A percentile compares a stretch with the other conserved stretches of the same genome.
Conservation (phyloP, 1,284 basidiomycete species). For the Pyrrhoderma noxium region DNA sequence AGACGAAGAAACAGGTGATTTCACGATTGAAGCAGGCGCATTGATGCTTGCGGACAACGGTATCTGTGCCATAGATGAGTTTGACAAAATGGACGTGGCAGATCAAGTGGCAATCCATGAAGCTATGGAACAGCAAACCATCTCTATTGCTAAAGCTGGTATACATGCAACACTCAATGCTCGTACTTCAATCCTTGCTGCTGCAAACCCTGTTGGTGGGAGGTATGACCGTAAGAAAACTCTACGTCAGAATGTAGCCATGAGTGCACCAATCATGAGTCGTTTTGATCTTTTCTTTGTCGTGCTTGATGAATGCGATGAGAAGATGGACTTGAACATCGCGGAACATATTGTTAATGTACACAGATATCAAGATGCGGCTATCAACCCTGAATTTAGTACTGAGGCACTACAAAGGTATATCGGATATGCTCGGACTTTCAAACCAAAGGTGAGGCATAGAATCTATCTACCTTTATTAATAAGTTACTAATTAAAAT, state of each 20-base stretch:
- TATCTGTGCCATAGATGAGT: slow-evolving; percentile 99
- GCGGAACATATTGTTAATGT: slow-evolving; percentile 98
- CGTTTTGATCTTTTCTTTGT: slow-evolving; percentile 99
- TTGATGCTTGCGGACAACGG: slow-evolving; percentile 99
- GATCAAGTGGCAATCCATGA: slow-evolving; percentile 99
- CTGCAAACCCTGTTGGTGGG: slow-evolving; percentile 95
- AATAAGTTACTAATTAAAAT: neutral
- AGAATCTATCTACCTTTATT: neutral
- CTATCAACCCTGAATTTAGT: slow-evolving; percentile 93
- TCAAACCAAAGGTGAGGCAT: slow-evolving; percentile 82
- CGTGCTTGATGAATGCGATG: slow-evolving; percentile 96
- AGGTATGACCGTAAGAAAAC: slow-evolving; percentile 95
- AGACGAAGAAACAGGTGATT: slow-evolving; percentile 98
- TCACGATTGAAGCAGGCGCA: slow-evolving; percentile 98
- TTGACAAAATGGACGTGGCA: slow-evolving; percentile 99
- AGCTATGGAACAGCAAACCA: slow-evolving; percentile 99
- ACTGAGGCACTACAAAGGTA: slow-evolving; percentile 96
- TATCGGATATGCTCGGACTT: slow-evolving; percentile 94
- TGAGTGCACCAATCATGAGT: slow-evolving; percentile 99
- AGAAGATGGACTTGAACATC: slow-evolving; percentile 87
- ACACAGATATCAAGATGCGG: slow-evolving; percentile 91
- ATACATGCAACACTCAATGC: slow-evolving; percentile 99
- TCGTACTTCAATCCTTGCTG: slow-evolving; percentile 94
- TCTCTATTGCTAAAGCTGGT: slow-evolving; percentile 98
- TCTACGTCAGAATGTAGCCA: slow-evolving; percentile 91